A percentile compares a stretch with the other conserved stretches of the same genome.
Evolutionary conservation across 2,329 filamentous ascomycete genomes (phyloP).

Genomic region (Cladosporium sp.): DNA sequence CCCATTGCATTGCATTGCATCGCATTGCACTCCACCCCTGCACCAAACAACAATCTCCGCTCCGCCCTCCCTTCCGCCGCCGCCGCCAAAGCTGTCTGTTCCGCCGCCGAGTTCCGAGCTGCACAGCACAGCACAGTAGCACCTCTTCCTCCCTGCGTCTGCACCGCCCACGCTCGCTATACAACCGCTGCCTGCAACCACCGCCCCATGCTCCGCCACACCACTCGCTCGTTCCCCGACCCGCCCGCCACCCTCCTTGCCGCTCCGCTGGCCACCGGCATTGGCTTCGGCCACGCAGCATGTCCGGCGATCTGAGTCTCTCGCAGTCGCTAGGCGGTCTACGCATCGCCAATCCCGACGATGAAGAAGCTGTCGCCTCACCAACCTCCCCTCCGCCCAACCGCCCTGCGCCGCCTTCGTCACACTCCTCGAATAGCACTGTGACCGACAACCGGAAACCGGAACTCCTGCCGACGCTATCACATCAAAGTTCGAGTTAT

Average conservation of each 20-base stretch:
- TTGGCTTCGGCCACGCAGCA: slow-evolving; percentile 18
- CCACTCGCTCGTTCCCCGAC: slow-evolving; percentile 6
- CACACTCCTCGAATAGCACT: slow-evolving; percentile 39
- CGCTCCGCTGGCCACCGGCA: slow-evolving; percentile 14
- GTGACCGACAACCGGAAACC: slow-evolving; percentile 39
- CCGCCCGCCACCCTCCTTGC: slow-evolving; percentile 2
- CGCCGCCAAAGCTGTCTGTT: background rate
- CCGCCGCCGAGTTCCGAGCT: slow-evolving; percentile 7
- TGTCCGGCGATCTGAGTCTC: slow-evolving; percentile 76
- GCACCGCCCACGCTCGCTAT: slow-evolving; percentile 18
- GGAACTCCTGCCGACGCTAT: slow-evolving; percentile 37
- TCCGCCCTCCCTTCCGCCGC: background rate
- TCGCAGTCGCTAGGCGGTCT: slow-evolving; percentile 90
- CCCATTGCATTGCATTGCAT: background rate
- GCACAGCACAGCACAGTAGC: background rate
- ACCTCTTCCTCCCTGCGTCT: slow-evolving; percentile 15
- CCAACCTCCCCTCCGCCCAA: slow-evolving; percentile 22
- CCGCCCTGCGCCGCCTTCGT: slow-evolving; percentile 31
- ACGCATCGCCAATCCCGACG: slow-evolving; percentile 94
- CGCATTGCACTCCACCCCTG: background rate
- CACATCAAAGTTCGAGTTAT: slow-evolving; percentile 37
- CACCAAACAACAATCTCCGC: background rate
- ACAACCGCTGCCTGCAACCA: slow-evolving; percentile 23
- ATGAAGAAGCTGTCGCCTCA: slow-evolving; percentile 50
- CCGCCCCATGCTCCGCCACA: slow-evolving; percentile 18